These are phyloP conservation scores for Pigoraptor vietnamica DNA, from an alignment of 78 protist species.

Conservation along the genomic window DNA sequence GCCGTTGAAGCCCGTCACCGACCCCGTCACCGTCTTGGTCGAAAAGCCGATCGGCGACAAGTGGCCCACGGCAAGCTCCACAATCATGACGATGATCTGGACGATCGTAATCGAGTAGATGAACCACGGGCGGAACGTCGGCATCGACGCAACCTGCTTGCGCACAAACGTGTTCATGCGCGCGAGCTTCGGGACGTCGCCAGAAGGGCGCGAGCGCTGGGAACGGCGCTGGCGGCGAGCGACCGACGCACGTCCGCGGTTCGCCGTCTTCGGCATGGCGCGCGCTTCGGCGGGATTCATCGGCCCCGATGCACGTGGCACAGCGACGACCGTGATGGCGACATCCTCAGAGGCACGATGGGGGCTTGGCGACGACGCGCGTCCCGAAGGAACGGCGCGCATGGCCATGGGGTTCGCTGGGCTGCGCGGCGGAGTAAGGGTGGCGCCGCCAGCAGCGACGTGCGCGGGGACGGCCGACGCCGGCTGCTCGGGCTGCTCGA, in stretches of 20 bases:
- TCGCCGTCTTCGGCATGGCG: neutral
- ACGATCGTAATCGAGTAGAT: neutral
- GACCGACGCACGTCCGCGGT: neutral
- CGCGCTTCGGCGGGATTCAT: neutral
- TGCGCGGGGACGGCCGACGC: neutral
- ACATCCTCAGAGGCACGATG: neutral
- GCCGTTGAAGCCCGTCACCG: neutral
- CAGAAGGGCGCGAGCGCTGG: neutral
- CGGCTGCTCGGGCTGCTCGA: neutral
- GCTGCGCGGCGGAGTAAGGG: neutral
- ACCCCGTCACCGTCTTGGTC: neutral
- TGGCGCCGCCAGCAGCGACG: neutral
- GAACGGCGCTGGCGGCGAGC: neutral
- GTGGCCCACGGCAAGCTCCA: neutral
- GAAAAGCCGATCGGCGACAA: conserved; percentile 1
- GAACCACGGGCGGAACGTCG: neutral
- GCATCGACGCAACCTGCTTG: neutral
- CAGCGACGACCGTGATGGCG: neutral
- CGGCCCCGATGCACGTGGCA: neutral
- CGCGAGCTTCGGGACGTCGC: neutral
- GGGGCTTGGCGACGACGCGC: neutral
- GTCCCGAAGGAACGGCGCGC: neutral
- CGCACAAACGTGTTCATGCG: conserved; percentile 1
- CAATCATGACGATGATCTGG: conserved; percentile 2
- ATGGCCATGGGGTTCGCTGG: neutral